Conservation (phyloP, 192 early-diverging fungal species). For the Rhizoclosmatium sp. region DNA sequence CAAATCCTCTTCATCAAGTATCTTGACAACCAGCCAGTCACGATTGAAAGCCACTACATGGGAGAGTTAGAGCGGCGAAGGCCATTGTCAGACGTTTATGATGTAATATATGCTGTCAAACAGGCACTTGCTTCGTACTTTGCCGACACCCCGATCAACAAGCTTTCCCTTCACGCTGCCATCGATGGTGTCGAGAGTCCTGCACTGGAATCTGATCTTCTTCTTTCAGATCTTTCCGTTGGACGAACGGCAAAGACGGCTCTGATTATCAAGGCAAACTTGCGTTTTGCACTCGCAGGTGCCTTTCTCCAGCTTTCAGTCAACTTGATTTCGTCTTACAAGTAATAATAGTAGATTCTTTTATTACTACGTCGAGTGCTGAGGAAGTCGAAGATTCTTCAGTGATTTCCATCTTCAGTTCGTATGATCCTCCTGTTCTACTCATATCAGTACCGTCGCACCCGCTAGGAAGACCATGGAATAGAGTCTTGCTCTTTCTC, state of each 20-base stretch:
- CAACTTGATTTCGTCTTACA: too few relatives aligned
- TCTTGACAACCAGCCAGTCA: neutral
- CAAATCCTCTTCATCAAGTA: constrained; percentile 3
- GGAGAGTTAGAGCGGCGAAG: neutral
- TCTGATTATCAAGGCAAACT: neutral
- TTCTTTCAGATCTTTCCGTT: neutral
- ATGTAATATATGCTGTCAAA: too few relatives aligned
- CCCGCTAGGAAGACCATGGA: neutral
- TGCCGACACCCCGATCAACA: too few relatives aligned
- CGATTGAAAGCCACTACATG: neutral
- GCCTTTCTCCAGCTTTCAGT: too few relatives aligned
- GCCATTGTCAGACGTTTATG: too few relatives aligned
- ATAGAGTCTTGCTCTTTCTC: constrained; percentile 6
- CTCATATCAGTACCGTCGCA: neutral
- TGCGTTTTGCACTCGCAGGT: too few relatives aligned
- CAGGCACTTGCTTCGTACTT: too few relatives aligned
- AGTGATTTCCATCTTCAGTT: neutral
- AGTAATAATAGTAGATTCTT: too few relatives aligned
- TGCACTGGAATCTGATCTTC: neutral
- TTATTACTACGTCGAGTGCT: too few relatives aligned
- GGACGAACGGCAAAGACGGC: neutral
- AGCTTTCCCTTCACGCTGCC: too few relatives aligned
- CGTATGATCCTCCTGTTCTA: neutral
- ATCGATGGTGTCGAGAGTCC: neutral
- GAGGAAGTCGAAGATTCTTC: too few relatives aligned